Evolutionary conservation across 2,329 filamentous ascomycete species (phyloP), one percentile per base, ranked within the genome.

Genomic region (Colletotrichum aenigma): DNA sequence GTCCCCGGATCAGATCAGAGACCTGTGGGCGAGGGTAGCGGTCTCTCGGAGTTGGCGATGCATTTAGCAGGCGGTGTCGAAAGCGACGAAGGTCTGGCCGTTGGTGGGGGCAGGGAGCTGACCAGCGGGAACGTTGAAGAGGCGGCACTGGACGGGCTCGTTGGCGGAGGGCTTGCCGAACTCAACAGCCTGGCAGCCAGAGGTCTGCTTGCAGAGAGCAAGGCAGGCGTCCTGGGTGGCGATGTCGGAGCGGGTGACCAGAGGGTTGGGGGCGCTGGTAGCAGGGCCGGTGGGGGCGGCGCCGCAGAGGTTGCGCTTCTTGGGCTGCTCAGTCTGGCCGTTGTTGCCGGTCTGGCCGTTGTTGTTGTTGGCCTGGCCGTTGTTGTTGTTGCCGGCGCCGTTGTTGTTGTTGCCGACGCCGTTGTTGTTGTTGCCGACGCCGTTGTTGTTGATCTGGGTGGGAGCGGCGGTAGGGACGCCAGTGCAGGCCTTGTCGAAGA

Each of bases 121-220:
- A 12, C 71, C 56, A 7, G 71, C 71, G 12, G 66, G 61, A 34
- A 71, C 62, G 64, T 62, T 64, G 64, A 70, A 77, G 36, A 77
- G 72, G 52, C 64, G 30, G 72, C 75, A 77, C 65, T 75, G 38
- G 24, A 43, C 55, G 16, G 72, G 62, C 55, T 61, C 60, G 55
- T 66, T 62, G 58, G 38, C 30, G 38, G 34, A 62, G 8, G 28
- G 52, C 80, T 75, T 70, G 80, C 81, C 79, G 74, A 81, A 82
- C 60, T 82, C 81, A 26, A 81, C 75, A 13, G 76, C 79, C 81
- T 81, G 81, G 70, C 78, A 78, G 9, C 81, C 80, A 6, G 66
- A 43, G 48, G 58, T 76, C 55, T 73, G 32, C 66, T 66, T 70
- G 74, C 71, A 76, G 30, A 76, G 71, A 32, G 58, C 60, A 12